These are phyloP conservation scores for Penicillium cataractarum DNA, from an alignment of 495 filamentous ascomycete species.

Conservation along the genomic window DNA sequence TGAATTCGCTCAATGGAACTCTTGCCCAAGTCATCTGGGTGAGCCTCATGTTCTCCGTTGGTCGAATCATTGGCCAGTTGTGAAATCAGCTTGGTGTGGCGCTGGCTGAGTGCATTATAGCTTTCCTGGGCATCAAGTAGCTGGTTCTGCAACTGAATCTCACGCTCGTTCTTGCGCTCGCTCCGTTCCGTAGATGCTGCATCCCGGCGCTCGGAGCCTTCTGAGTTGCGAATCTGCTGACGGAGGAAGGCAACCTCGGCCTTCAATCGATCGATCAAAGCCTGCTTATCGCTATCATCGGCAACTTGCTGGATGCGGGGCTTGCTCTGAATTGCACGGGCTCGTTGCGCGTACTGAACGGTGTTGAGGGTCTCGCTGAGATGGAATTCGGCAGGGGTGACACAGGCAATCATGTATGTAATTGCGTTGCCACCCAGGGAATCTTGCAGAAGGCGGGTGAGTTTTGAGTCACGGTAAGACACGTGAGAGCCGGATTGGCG, in stretches of 20 bases:
- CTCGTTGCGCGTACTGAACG: conserved; percentile 93
- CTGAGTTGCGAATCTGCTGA: conserved; percentile 81
- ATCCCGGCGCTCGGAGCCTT: conserved; percentile 64
- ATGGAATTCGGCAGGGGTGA: conserved; percentile 96
- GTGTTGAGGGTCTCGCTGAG: conserved; percentile 98
- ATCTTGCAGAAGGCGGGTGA: conserved; percentile 94
- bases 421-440: conserved; percentile 98
- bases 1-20: conserved; percentile 88
- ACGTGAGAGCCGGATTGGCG: conserved; percentile 87
- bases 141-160: conserved; percentile 91
- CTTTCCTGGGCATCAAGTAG: conserved; percentile 92
- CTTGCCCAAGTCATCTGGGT: conserved; percentile 64
- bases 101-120: conserved; percentile 85
- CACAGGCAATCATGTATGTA: conserved; percentile 99
- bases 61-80: conserved; percentile 83
- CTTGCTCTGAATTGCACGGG: conserved; percentile 95
- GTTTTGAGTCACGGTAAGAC: conserved; percentile 95
- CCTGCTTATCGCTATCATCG: conserved; percentile 94
- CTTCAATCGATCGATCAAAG: conserved; percentile 89
- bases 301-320: conserved; percentile 89
- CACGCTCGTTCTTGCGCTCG: conserved; percentile 81
- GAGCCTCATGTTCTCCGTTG: conserved; percentile 61
- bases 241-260: conserved; percentile 93
- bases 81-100: conserved; percentile 93
- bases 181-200: conserved; percentile 64